Percentiles rank a stretch among this genome's conserved stretches.
Conservation (phyloP, 169 alveolate genomes). For the Hepatocystis sp. region DNA sequence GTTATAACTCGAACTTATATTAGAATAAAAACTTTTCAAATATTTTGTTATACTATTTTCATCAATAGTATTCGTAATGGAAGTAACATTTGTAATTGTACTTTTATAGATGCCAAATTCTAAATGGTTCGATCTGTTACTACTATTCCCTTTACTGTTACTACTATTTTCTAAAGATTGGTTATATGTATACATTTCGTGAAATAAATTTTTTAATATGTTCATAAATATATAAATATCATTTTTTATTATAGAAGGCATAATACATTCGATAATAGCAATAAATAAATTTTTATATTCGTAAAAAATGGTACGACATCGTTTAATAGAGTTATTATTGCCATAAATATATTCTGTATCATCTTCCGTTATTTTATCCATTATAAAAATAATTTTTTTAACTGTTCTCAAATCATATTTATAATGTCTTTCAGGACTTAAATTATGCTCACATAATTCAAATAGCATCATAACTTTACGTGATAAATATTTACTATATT, state of each 20-base stretch:
- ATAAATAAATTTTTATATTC: conserved; percentile 68
- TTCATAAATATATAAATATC: conserved; percentile 58
- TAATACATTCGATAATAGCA: conserved; percentile 68
- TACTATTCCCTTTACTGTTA: too few relatives aligned
- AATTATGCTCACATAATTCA: conserved; percentile 94
- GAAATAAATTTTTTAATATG: conserved; percentile 53
- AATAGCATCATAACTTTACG: conserved; percentile 95
- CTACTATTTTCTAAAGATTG: too few relatives aligned
- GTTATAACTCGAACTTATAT: conserved; percentile 56
- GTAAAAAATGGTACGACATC: conserved; percentile 32
- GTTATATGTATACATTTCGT: conserved; percentile 60
- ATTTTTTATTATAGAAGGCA: conserved; percentile 72
- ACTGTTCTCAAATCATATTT: conserved; percentile 99
- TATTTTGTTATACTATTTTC: conserved; percentile 39
- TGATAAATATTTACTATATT: conserved; percentile 93
- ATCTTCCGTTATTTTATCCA: conserved; percentile 88
- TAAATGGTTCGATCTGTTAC: too few relatives aligned
- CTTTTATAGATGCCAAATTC: too few relatives aligned
- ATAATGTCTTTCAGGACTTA: conserved; percentile 95
- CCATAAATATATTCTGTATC: conserved; percentile 1
- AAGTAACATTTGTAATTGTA: too few relatives aligned
- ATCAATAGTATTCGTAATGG: too few relatives aligned
- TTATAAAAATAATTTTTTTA: conserved; percentile 93
- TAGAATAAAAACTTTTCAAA: conserved; percentile 50
- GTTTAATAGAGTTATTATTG: background rate